Conservation (phyloP, 768 basidiomycete genomes). For the Fomitopsis serialis region DNA sequence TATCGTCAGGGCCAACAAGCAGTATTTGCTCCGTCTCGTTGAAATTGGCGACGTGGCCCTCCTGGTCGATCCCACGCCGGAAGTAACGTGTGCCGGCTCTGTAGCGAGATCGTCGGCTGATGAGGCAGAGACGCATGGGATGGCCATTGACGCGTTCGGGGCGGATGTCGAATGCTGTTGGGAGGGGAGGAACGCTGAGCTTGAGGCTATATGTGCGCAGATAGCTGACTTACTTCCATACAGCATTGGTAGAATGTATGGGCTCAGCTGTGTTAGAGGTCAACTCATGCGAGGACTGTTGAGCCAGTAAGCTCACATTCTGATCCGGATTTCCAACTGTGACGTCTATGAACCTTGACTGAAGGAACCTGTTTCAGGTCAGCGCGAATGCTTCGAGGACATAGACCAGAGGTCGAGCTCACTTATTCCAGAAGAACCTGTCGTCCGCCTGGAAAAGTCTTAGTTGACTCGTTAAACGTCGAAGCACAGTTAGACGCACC, state of each 20-base stretch:
- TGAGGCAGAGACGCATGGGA: constrained; percentile 77
- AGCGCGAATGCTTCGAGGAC: constrained; percentile 3
- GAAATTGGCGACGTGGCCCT: constrained; percentile 93
- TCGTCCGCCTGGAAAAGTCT: constrained; percentile 68
- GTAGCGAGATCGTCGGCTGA: constrained; percentile 90
- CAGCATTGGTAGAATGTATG: constrained; percentile 88
- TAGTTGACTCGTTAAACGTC: not conserved
- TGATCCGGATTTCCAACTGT: constrained; percentile 45
- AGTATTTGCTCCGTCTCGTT: constrained; percentile 97
- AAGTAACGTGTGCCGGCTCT: constrained; percentile 98
- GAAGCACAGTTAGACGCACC: constrained; percentile 38
- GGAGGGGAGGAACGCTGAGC: not conserved
- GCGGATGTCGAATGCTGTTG: constrained; percentile 85
- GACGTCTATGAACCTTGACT: constrained; percentile 55
- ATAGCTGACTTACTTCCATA: constrained; percentile 76
- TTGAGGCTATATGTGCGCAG: not conserved
- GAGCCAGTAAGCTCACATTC: constrained; percentile 47
- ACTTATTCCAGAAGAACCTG: constrained; percentile 98
- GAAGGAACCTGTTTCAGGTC: constrained; percentile 38
- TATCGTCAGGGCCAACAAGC: constrained; percentile 54
- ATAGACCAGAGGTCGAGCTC: constrained; percentile 8
- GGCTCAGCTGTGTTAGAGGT: constrained; percentile 54
- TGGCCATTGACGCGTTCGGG: constrained; percentile 70
- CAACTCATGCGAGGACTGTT: constrained; percentile 1
- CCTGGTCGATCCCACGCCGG: constrained; percentile 83